A percentile compares a stretch with the other conserved stretches of the same genome.
phyloP scores from a whole-genome alignment of 495 filamentous ascomycete species.

The Oleoguttula mirabilis region DNA sequence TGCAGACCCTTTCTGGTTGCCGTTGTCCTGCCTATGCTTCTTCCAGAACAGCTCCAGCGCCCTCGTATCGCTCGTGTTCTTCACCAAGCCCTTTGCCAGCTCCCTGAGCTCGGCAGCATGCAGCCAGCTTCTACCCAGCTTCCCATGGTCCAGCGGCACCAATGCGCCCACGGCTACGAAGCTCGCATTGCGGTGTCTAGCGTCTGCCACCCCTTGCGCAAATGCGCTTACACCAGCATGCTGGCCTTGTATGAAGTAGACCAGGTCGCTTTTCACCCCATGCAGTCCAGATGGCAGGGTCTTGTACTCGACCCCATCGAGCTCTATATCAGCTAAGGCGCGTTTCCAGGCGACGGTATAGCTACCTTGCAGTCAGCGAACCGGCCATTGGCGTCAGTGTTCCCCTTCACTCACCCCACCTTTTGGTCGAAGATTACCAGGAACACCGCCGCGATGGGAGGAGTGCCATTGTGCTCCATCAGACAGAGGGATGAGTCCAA shows the following conservation, averaged over 20 bases:
- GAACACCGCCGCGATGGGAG: constrained; percentile 28
- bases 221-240: constrained; percentile 92
- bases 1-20: not conserved
- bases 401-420: constrained; percentile 26
- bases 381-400: not conserved
- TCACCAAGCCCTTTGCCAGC: constrained; percentile 52
- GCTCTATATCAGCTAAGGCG: constrained; percentile 55
- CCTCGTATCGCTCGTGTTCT: constrained; percentile 43
- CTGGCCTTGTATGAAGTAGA: constrained; percentile 73
- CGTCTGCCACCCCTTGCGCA: constrained; percentile 66
- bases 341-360: constrained; percentile 82
- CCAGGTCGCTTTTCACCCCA: constrained; percentile 73
- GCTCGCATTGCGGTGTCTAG: constrained; percentile 68
- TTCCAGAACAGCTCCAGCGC: constrained; percentile 73
- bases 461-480: constrained; percentile 9
- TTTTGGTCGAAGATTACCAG: constrained; percentile 31
- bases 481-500: too few relatives aligned
- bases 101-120: constrained; percentile 67
- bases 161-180: constrained; percentile 87
- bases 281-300: constrained; percentile 86
- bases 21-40: constrained; percentile 30
- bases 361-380: constrained; percentile 26
- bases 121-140: constrained; percentile 79
- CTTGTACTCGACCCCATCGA: constrained; percentile 94
- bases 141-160: constrained; percentile 74